Conservation (phyloP, 495 filamentous ascomycete genomes). For the Cercophora scortea region DNA sequence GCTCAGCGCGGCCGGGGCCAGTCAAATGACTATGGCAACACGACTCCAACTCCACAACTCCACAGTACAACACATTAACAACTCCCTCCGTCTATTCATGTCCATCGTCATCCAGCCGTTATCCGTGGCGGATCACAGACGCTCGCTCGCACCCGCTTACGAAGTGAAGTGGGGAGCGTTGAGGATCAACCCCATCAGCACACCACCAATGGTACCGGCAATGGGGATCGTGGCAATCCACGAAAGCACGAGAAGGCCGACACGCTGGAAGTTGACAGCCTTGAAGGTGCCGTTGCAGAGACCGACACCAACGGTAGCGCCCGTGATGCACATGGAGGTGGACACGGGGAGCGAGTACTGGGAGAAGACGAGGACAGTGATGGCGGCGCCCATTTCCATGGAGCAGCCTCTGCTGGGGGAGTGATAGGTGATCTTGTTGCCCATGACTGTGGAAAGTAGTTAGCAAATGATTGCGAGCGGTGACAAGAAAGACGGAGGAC, state of each 20-base stretch:
- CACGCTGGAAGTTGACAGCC: constrained; percentile 54
- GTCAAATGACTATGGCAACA: no score
- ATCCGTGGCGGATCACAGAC: no score
- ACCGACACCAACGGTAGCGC: constrained; percentile 56
- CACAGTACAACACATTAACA: no score
- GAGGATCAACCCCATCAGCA: constrained; percentile 50
- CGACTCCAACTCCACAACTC: no score
- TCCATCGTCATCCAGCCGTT: no score
- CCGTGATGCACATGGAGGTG: constrained; percentile 56
- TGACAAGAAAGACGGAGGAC: background rate
- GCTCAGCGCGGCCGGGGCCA: no score
- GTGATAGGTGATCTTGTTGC: constrained; percentile 63
- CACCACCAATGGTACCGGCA: constrained; percentile 48
- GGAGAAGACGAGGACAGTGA: constrained; percentile 48
- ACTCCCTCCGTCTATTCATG: no score
- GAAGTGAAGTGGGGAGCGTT: constrained; percentile 42
- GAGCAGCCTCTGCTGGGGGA: constrained; percentile 56
- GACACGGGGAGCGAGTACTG: constrained; percentile 45
- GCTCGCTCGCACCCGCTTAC: background rate
- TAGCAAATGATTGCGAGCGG: background rate
- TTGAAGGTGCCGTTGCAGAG: constrained; percentile 51
- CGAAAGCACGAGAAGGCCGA: constrained; percentile 45
- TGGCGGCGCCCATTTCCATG: constrained; percentile 62
- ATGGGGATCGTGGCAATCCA: constrained; percentile 55
- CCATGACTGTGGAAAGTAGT: constrained; percentile 30